Base-by-base conservation (phyloP, 2,329 filamentous ascomycete species). In the Ilyonectria robusta region DNA sequence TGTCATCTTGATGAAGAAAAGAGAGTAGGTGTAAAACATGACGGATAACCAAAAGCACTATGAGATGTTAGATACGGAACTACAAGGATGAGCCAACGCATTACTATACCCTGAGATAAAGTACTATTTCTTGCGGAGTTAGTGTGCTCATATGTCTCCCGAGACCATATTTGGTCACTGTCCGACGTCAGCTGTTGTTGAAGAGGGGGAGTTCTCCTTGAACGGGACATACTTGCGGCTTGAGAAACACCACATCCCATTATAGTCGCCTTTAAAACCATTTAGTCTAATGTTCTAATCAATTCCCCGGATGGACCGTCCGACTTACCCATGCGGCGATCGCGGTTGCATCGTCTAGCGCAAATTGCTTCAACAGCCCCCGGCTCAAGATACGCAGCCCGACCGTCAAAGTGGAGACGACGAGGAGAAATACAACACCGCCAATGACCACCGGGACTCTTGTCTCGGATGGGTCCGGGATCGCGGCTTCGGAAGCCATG, bases 161-260 rank as follows among this genome's bases (percentile, higher is more conserved):
- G 1, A 74, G 59, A 1, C 72, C 72, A 2, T 62, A 53, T 4
- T 51, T 59, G 11, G 71, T 75, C 72, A 75, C 72, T 74, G 23
- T 31, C 13, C 13, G 37, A n/a, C 37, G 37, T 40, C 37, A 40
- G 37, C 37, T 40, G 11, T 4, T 74, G 31, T 40, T 40, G 15
- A 17, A 5, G 0, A 13, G 71, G 8, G 72, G 59, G 13, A 7
- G 33, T 37, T 13, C 5, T 40, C 15, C 10, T 40, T 40, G 37
- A 15, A 1, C 7, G 4, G 15, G 10, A 40, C 37, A 4, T 3
- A 7, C 9, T n/a, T 9, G 40, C 11, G 10, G n/a, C 5, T 15
- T 13, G 8, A 56, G n/a, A 17, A 2, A 23, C 33, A 17, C 44
- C 72, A 2, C 51, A 72, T 70, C 37, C 37, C 37, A 40, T 40